Evolutionary conservation across 2,329 filamentous ascomycete genomes (phyloP), one percentile per base, ranked within the genome.

Genomic region (Arthrinium puccinioides): DNA sequence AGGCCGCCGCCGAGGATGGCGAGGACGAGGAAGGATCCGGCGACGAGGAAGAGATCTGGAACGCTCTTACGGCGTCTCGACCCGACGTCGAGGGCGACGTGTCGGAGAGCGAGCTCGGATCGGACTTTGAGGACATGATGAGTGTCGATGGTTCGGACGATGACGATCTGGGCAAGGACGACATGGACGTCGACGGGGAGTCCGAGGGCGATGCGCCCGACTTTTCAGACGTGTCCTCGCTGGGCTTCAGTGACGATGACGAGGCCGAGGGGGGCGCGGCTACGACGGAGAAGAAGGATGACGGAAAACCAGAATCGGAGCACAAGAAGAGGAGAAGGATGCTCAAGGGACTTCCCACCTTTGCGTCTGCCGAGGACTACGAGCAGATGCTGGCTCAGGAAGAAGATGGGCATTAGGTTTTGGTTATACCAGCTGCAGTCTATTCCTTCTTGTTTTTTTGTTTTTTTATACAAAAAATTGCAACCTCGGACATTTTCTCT

Each of bases 331-430:
- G 84, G 66, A 82, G 76, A 66, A 87, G 82, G 72, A 87, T 87
- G 67, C 70, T 97, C 60, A 95, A 88, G 74, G 79, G 79, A 46
- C 68, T 98, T 49, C 92, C 92, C 6, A 94, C 80, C 24, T 98
- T 98, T 67, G 92, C 94, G 15, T 94, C 87, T 21, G 84, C 75
- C 21, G 92, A 97, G 38, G 92, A 97, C 58, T 98, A 97, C 61
- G 90, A 88, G 13, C 84, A 84, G 51, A 72, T 95, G 64, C 63
- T 95, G 57, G 85, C 72, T 4, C 74, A 78, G 45, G 86, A 92
- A 36, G 79, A 80, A 44, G 79, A 79, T 14, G 63, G 63, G 33
- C 39, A 45, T 16, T 45, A 45, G n/a, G n/a, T n/a, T n/a, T n/a
- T n/a, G n/a, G n/a, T n/a, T n/a, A n/a, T n/a, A n/a, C n/a, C n/a